Conservation (phyloP, 2,329 filamentous ascomycete species). For the Balansia obtecta region DNA sequence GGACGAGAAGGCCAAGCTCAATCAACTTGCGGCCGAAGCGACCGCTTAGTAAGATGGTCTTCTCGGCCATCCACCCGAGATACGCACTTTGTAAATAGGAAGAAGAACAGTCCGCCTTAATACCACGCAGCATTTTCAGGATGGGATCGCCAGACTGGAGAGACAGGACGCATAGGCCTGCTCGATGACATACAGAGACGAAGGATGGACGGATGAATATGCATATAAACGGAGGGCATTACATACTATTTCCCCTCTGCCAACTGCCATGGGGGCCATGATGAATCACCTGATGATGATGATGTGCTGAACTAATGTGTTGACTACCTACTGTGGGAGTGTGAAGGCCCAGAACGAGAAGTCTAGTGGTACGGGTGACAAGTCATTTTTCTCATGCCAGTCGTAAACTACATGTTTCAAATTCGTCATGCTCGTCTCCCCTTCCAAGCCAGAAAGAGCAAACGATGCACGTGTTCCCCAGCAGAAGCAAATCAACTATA, state of each 20-base stretch:
- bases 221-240: no score
- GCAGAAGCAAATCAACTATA: slow-evolving; percentile 11
- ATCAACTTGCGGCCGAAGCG: slow-evolving; percentile 34
- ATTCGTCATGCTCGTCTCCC: neutral
- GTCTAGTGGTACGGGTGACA: no score
- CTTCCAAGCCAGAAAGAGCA: neutral
- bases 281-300: no score
- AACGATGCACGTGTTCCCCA: neutral
- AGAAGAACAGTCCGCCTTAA: neutral
- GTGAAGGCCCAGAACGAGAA: no score
- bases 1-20: slow-evolving; percentile 43
- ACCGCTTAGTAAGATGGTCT: neutral
- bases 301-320: no score
- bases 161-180: neutral
- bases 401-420: no score
- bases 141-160: neutral
- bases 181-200: neutral
- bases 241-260: no score
- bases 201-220: neutral
- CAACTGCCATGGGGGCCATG: no score
- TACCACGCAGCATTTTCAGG: neutral
- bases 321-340: no score
- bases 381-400: no score
- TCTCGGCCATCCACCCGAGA: neutral
- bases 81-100: no score